phyloP scores from a whole-genome alignment of 179 eudicot genomes.

The Beta lomatogona region DNA sequence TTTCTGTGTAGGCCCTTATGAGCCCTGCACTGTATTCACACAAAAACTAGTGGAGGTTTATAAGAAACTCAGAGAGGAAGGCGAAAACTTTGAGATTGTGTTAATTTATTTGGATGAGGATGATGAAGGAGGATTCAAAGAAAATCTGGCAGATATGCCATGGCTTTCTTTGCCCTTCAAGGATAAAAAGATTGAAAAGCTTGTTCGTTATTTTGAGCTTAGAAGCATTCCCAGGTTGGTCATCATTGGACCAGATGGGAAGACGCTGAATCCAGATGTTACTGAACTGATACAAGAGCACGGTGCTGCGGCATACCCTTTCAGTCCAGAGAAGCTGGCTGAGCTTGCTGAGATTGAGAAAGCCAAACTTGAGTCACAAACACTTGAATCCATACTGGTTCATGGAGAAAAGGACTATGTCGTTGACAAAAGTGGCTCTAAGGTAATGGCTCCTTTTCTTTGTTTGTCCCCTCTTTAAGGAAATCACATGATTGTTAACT shows the following conservation, averaged over 20 bases:
- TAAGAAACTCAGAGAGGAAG: conserved; percentile 49
- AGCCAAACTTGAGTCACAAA: conserved; percentile 67
- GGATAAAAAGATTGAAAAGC: conserved; percentile 64
- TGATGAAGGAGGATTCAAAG: conserved; percentile 50
- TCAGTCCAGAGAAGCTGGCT: conserved; percentile 68
- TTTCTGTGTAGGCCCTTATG: conserved; percentile 46
- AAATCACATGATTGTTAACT: not conserved
- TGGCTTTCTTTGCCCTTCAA: conserved; percentile 77
- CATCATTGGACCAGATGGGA: conserved; percentile 77
- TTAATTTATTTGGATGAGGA: conserved; percentile 64
- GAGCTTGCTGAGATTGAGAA: conserved; percentile 80
- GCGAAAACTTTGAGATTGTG: conserved; percentile 75
- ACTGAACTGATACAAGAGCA: conserved; percentile 70
- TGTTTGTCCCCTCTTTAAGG: not conserved
- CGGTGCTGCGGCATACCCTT: conserved; percentile 74
- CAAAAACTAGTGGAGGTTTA: conserved; percentile 56
- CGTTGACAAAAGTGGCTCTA: conserved; percentile 57
- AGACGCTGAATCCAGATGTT: conserved; percentile 65
- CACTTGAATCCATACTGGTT: conserved; percentile 73
- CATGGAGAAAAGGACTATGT: conserved; percentile 65
- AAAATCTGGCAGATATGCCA: conserved; percentile 44
- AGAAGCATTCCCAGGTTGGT: conserved; percentile 56
- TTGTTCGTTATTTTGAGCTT: conserved; percentile 67
- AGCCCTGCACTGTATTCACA: conserved; percentile 50
- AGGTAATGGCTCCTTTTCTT: conserved; percentile 41